phyloP scores from a whole-genome alignment of 495 filamentous ascomycete species.

The Penicillium simplicissimum region DNA sequence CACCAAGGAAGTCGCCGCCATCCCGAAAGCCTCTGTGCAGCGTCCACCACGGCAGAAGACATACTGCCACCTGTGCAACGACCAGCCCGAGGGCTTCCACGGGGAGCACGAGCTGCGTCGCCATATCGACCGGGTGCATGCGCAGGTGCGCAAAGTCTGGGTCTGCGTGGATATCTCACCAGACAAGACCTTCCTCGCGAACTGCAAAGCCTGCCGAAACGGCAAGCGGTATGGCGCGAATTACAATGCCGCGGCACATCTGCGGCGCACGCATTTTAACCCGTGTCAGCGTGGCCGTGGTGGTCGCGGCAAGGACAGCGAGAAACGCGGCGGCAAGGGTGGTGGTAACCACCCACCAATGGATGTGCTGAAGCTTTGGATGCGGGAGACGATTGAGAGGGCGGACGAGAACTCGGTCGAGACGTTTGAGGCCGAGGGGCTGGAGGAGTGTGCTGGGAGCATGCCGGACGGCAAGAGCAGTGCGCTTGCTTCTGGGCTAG shows the following conservation, averaged over 20 bases:
- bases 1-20: slow-evolving; percentile 60
- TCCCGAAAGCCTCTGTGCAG: slow-evolving; percentile 70
- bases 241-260: slow-evolving; percentile 93
- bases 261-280: slow-evolving; percentile 86
- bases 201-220: slow-evolving; percentile 82
- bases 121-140: slow-evolving; percentile 81
- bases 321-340: slow-evolving; percentile 78
- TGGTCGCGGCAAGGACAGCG: slow-evolving; percentile 55
- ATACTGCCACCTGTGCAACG: slow-evolving; percentile 69
- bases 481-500: neutral
- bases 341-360: slow-evolving; percentile 83
- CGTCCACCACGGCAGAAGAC: slow-evolving; percentile 78
- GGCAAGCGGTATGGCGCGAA: slow-evolving; percentile 85
- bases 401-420: slow-evolving; percentile 36
- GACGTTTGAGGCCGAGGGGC: neutral
- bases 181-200: slow-evolving; percentile 64
- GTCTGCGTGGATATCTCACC: slow-evolving; percentile 70
- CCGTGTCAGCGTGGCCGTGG: slow-evolving; percentile 57
- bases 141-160: slow-evolving; percentile 72
- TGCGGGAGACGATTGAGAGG: slow-evolving; percentile 64
- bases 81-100: slow-evolving; percentile 82
- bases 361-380: slow-evolving; percentile 79
- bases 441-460: neutral
- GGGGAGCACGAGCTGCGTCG: slow-evolving; percentile 92
- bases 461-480: neutral